Percentiles rank a stretch among this genome's conserved stretches.
Evolutionary conservation across 2,329 filamentous ascomycete species (phyloP).

Genomic region (Juglanconis sp.): DNA sequence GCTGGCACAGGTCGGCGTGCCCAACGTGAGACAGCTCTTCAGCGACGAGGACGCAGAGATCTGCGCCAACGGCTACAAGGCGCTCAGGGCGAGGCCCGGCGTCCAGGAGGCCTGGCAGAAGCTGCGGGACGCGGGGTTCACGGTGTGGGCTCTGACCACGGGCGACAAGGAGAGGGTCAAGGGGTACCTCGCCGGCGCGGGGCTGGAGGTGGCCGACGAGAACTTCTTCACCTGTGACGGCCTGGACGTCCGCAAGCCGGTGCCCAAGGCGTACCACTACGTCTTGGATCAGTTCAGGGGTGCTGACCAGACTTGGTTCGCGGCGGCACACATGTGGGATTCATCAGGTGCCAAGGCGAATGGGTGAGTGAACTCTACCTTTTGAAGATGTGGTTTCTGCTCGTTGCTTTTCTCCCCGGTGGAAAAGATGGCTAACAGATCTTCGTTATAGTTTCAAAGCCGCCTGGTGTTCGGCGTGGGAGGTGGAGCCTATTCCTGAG

Average conservation of each 20-base stretch:
- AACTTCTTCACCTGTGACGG: conserved; percentile 51
- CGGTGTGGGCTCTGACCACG: conserved; percentile 52
- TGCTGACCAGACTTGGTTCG: conserved; percentile 48
- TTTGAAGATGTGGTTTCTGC: neutral
- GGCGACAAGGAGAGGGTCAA: conserved; percentile 47
- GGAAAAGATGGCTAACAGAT: neutral
- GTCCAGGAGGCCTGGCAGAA: conserved; percentile 38
- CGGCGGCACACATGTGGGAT: conserved; percentile 60
- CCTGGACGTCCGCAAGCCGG: conserved; percentile 47
- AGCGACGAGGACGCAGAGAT: conserved; percentile 39
- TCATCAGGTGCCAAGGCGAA: conserved; percentile 47
- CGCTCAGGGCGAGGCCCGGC: conserved; percentile 36
- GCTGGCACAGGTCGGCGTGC: conserved; percentile 40
- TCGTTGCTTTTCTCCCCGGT: neutral
- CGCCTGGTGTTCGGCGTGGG: conserved; percentile 51
- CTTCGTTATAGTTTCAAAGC: conserved; percentile 37
- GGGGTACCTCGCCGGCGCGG: conserved; percentile 49
- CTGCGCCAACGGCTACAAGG: conserved; percentile 36
- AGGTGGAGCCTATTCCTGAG: conserved; percentile 47
- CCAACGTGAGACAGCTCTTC: conserved; percentile 38
- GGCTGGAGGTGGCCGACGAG: conserved; percentile 46
- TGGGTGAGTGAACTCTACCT: conserved; percentile 29
- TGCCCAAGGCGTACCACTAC: conserved; percentile 41
- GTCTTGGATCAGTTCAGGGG: conserved; percentile 38
- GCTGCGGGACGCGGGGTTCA: conserved; percentile 44